Percentiles rank a stretch among this genome's conserved stretches.
These are phyloP conservation scores for Pseudogymnoascus sp. DNA, from an alignment of 2,329 filamentous ascomycete species.

Conservation along the genomic window DNA sequence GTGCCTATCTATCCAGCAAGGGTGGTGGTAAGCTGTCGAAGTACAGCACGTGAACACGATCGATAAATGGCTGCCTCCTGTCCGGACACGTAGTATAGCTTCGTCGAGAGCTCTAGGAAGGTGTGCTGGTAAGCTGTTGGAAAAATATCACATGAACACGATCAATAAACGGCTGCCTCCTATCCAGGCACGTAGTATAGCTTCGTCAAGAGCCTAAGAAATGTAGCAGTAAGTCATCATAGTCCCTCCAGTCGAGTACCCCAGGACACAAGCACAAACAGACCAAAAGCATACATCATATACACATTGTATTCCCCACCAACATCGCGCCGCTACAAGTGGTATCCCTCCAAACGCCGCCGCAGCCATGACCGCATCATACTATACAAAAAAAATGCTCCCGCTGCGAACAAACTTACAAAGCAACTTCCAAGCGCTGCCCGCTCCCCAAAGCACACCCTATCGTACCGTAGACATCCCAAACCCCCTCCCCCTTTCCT, in stretches of 20 bases:
- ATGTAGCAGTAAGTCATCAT: no score
- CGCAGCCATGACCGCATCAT: neutral
- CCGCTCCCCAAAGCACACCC: neutral
- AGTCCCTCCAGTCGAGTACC: neutral
- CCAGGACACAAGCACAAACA: neutral
- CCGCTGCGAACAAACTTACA: neutral
- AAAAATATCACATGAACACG: no score
- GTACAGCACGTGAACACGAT: no score
- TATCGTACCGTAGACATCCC: neutral
- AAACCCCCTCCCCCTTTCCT: neutral
- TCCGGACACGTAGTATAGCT: neutral
- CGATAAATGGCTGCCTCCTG: no score
- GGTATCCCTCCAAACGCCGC: neutral
- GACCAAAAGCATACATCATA: neutral
- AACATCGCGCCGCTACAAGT: slow-evolving; percentile 1
- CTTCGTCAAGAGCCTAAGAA: no score
- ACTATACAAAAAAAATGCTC: neutral
- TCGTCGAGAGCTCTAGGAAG: no score
- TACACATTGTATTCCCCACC: neutral
- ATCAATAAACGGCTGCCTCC: no score
- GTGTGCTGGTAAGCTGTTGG: no score
- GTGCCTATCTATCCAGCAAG: no score
- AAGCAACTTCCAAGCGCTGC: no score
- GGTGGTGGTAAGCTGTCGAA: no score
- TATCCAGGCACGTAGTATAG: no score